Evolutionary conservation across 2,329 filamentous ascomycete species (phyloP).

Genomic region (Diaporthe nobilis): DNA sequence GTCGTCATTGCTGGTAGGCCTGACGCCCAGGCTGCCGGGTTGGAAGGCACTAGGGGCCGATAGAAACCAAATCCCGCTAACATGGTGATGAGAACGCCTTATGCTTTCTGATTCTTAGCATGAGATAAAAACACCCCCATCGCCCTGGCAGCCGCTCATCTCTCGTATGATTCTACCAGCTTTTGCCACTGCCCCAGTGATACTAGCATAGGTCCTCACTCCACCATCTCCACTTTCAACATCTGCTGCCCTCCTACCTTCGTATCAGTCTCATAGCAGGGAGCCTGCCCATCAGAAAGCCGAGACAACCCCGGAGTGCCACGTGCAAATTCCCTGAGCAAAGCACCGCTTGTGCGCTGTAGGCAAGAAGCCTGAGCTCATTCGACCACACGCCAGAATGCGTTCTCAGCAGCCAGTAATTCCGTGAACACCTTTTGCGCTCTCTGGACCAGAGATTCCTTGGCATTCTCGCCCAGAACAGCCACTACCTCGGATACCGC

Average conservation of each 20-base stretch:
- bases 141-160: not conserved
- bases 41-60: not conserved
- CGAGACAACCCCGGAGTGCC: not conserved
- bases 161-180: not conserved
- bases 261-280: not conserved
- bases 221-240: not conserved
- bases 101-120: not conserved
- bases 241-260: not conserved
- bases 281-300: not conserved
- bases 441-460: slow-evolving; percentile 54
- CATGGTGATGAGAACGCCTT: no score
- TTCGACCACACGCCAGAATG: slow-evolving; percentile 68
- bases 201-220: not conserved
- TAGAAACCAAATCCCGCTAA: not conserved
- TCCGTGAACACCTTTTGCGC: slow-evolving; percentile 62
- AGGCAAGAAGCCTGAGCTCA: not conserved
- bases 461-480: slow-evolving; percentile 47
- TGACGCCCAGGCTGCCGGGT: not conserved
- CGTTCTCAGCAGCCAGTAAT: slow-evolving; percentile 69
- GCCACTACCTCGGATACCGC: slow-evolving; percentile 59
- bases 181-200: not conserved
- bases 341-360: not conserved
- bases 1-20: slow-evolving; percentile 20
- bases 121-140: not conserved
- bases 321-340: not conserved